Evolutionary conservation across 768 basidiomycete species (phyloP), one percentile per base, ranked within the genome.

Genomic region (Rhodotorula paludigena): DNA sequence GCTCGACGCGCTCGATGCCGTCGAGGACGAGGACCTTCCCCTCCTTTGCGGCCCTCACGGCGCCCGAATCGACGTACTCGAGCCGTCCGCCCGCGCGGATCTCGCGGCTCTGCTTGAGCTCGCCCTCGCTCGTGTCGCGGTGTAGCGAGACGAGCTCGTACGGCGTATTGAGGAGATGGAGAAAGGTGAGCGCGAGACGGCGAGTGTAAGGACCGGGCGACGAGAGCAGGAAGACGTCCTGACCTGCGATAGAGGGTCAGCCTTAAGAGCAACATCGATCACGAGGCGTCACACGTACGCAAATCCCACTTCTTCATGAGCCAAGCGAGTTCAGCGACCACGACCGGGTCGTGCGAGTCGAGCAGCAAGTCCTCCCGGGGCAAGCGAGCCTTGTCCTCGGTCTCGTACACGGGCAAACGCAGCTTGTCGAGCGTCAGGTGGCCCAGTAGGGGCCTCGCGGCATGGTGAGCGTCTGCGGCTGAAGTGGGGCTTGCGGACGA

Each of bases 21-120:
- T 71, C 69, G 20, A 71, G 44, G 28, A 71, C 45, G 28, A 71
- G 49, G 5, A 66, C 38, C 30, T 52, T 60, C 5, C 69, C 69
- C 28, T 36, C 41, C 54, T 71, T 71, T 25, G 53, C 57, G 0
- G 69, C 69, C 15, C 69, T 18, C 8, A 71, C 69, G 1, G 57
- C 61, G 0, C 57, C 51, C 23, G 35, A 30, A 28, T 71, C 69
- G 7, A 36, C 45, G 33, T 55, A 71, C 44, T 44, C 69, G 25
- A 71, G 48, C 21, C 12, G 32, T 3, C 69, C 69, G 10, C 65
- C 69, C 16, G 45, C 28, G 5, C 64, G 35, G 9, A 71, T 63
- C 57, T 71, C 69, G 36, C 69, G 32, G 2, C 57, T 48, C 36
- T 71, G 69, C 44, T 71, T 71, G 16, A 71, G 41, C 20, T 71